phyloP scores from a whole-genome alignment of 202 grass and related monocot species.

The Dendrocalamus latiflorus region DNA sequence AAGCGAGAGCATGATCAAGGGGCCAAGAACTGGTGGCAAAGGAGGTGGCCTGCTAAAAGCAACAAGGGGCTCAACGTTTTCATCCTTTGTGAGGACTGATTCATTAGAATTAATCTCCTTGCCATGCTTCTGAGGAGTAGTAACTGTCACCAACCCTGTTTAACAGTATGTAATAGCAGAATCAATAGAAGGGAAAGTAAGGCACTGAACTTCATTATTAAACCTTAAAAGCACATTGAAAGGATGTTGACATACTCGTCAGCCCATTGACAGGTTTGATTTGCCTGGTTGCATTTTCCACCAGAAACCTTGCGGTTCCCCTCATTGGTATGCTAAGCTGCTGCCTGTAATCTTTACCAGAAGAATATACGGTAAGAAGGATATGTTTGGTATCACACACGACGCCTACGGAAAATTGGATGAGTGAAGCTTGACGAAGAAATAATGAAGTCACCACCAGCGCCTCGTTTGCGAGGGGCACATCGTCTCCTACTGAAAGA shows the following conservation, averaged over 20 bases:
- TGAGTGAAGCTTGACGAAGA: too few species aligned
- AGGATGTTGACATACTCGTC: slow-evolving; percentile 20
- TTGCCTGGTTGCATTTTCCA: slow-evolving; percentile 38
- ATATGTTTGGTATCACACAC: background rate
- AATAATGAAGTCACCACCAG: too few species aligned
- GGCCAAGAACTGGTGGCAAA: slow-evolving; percentile 58
- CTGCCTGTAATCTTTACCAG: background rate
- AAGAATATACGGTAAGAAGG: background rate
- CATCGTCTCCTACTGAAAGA: too few species aligned
- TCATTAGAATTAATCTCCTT: slow-evolving; percentile 18
- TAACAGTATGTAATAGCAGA: background rate
- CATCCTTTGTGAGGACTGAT: slow-evolving; percentile 24
- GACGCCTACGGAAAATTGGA: too few species aligned
- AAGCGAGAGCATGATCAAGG: slow-evolving; percentile 37
- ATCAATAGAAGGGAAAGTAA: background rate
- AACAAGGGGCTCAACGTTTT: slow-evolving; percentile 43
- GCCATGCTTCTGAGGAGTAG: slow-evolving; percentile 35
- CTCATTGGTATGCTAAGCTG: background rate
- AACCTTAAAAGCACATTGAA: background rate
- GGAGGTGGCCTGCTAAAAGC: slow-evolving; percentile 52
- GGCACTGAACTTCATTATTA: background rate
- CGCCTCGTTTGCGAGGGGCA: too few species aligned
- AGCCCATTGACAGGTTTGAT: slow-evolving; percentile 20
- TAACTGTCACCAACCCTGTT: slow-evolving; percentile 50
- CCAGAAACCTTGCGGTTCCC: slow-evolving; percentile 14